Base-by-base conservation (phyloP, 23 red algal genomes). In the Gracilariopsis chorda region DNA sequence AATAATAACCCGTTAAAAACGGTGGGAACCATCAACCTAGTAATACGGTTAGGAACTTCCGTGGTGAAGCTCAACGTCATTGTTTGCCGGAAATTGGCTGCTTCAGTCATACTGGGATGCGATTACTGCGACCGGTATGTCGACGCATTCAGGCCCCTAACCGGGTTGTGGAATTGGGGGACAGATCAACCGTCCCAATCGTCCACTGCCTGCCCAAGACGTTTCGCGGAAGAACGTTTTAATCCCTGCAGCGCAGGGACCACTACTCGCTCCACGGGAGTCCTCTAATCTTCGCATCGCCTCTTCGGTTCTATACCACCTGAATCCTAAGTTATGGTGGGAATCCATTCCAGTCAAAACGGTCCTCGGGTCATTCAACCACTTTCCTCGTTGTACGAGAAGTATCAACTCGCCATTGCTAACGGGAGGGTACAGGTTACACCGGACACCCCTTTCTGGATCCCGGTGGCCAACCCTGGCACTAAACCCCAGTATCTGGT, bases 1-100 rank as follows among this genome's bases (percentile, higher is more conserved):
- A 78, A 78, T 24, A 73, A 73, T 34, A 53, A 78, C 43, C 34
- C 42, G 72, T 51, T n/a, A n/a, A n/a, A n/a, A n/a, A n/a, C n/a
- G n/a, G n/a, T 63, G 10, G 58, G 9, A 63, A 1, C 17, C 34
- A 78, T 78, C 42, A 43, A 53, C 43, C 40, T 78, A 25, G 9
- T 51, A 0, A 34, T 78, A 0, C 1, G 72, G 0, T 30, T 49
- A 0, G 42, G 42, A 21, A 1, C 43, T 1, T 52, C 43, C 19
- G 28, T 78, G 72, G 72, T 51, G 43, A 51, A 51, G 40, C 43
- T 78, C 72, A 10, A 78, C 20, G 45, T 78, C 40, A 17, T 78
- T 48, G 72, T 78, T 21, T 78, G 52, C 32, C 0, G 48, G 16
- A 14, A 33, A n/a, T 30, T 78, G 13, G 42, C 72, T 30, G 72